These are phyloP conservation scores for Ceriops tagal DNA, from an alignment of 345 rosid species.

Conservation along the genomic window DNA sequence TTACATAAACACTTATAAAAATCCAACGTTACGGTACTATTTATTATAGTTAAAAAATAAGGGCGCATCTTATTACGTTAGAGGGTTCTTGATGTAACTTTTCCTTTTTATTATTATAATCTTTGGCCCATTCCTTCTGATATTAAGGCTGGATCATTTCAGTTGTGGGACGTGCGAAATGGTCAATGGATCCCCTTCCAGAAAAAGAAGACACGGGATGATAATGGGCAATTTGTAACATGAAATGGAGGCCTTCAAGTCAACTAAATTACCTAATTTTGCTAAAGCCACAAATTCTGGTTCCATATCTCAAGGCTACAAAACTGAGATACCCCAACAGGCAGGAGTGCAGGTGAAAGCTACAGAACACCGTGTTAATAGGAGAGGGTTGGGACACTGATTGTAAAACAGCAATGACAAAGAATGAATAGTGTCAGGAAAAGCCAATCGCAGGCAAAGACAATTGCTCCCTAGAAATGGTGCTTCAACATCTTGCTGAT, in stretches of 20 bases:
- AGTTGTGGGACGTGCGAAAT: no score
- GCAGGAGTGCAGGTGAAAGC: neutral
- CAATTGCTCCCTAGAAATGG: no score
- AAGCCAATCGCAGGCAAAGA: no score
- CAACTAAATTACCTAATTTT: neutral
- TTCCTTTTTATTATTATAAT: no score
- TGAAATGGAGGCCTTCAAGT: neutral
- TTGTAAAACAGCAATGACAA: neutral
- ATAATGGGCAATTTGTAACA: conserved; percentile 68
- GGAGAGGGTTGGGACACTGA: neutral
- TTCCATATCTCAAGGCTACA: neutral
- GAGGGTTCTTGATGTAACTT: no score
- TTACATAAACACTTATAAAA: no score
- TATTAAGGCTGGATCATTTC: no score
- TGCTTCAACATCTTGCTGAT: no score
- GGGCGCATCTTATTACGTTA: no score
- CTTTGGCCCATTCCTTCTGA: no score
- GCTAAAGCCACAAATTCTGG: neutral
- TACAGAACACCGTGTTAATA: neutral
- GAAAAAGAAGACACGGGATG: conserved; percentile 70
- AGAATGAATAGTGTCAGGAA: neutral
- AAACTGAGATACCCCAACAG: neutral
- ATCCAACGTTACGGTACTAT: no score
- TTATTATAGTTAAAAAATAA: no score
- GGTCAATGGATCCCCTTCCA: conserved; percentile 80